Evolutionary conservation across 2,329 filamentous ascomycete genomes (phyloP).

Genomic region (Pseudocercospora fijiensis): DNA sequence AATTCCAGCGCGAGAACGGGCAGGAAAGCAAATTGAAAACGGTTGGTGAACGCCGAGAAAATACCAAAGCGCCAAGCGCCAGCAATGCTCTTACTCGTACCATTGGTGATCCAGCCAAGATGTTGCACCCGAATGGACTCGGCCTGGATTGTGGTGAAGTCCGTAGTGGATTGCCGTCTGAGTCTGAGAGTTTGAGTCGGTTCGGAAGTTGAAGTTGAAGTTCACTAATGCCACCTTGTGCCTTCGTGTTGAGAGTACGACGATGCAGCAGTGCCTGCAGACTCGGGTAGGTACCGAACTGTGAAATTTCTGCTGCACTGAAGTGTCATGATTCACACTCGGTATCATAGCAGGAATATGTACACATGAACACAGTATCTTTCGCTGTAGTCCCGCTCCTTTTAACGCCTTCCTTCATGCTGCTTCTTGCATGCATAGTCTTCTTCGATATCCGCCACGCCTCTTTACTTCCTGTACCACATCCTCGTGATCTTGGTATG

Average conservation of each 20-base stretch:
- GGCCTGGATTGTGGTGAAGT: too few species aligned
- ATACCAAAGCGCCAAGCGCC: too few species aligned
- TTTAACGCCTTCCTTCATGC: constrained; percentile 25
- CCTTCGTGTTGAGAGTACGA: not conserved
- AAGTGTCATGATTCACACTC: not conserved
- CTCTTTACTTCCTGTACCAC: constrained; percentile 53
- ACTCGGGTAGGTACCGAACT: not conserved
- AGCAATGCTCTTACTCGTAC: too few species aligned
- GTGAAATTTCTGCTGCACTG: not conserved
- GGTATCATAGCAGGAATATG: constrained; percentile 21
- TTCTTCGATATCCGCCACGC: not conserved
- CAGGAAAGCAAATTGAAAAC: too few species aligned
- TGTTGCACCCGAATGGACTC: too few species aligned
- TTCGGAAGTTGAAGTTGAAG: too few species aligned
- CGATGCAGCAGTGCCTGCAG: not conserved
- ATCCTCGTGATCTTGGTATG: constrained; percentile 54
- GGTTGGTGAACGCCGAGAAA: too few species aligned
- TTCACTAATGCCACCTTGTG: too few species aligned
- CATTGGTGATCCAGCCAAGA: too few species aligned
- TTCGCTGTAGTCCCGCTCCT: constrained; percentile 16
- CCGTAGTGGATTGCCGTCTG: too few species aligned
- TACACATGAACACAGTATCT: constrained; percentile 26
- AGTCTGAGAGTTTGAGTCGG: too few species aligned
- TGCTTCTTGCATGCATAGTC: constrained; percentile 1
- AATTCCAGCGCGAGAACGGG: too few species aligned